A percentile compares a stretch with the other conserved stretches of the same genome.
These are phyloP conservation scores for Beauveria australis DNA, from an alignment of 2,329 filamentous ascomycete species.

Conservation along the genomic window DNA sequence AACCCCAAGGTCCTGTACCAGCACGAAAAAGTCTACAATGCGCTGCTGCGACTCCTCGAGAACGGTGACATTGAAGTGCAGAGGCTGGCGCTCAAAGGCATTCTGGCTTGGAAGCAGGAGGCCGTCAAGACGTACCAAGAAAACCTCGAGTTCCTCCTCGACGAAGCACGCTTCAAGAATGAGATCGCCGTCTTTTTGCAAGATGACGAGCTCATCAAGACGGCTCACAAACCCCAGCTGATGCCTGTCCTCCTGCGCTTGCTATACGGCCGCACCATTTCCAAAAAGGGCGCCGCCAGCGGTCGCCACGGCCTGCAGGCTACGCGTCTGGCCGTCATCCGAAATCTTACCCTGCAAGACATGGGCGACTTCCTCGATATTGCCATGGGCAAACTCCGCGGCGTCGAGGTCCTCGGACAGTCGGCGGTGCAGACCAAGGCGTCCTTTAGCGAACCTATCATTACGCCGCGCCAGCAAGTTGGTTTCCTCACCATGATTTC, in stretches of 20 bases:
- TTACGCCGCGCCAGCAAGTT: conserved; percentile 70
- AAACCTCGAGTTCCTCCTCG: conserved; percentile 75
- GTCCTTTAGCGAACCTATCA: conserved; percentile 48
- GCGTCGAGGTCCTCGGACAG: conserved; percentile 49
- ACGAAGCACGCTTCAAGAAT: conserved; percentile 86
- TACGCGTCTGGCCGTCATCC: conserved; percentile 71
- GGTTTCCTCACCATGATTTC: conserved; percentile 90
- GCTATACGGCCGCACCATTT: conserved; percentile 82
- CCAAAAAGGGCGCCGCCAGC: conserved; percentile 67
- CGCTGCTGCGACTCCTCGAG: conserved; percentile 65
- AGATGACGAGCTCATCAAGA: conserved; percentile 62
- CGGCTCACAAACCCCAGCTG: conserved; percentile 62
- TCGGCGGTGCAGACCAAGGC: conserved; percentile 37
- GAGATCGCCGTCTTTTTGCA: conserved; percentile 86
- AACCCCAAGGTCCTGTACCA: conserved; percentile 82
- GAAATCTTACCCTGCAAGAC: conserved; percentile 65
- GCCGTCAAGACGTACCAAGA: conserved; percentile 73
- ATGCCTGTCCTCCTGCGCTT: conserved; percentile 83
- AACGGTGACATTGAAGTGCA: conserved; percentile 91
- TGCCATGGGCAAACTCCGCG: conserved; percentile 61
- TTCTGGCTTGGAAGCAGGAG: conserved; percentile 82
- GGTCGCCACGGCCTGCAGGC: conserved; percentile 75
- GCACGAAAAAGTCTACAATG: conserved; percentile 64
- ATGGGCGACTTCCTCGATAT: conserved; percentile 78
- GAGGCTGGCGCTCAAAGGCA: conserved; percentile 71